phyloP scores from a whole-genome alignment of 202 grass and related monocot genomes.

The Carex arenaria region DNA sequence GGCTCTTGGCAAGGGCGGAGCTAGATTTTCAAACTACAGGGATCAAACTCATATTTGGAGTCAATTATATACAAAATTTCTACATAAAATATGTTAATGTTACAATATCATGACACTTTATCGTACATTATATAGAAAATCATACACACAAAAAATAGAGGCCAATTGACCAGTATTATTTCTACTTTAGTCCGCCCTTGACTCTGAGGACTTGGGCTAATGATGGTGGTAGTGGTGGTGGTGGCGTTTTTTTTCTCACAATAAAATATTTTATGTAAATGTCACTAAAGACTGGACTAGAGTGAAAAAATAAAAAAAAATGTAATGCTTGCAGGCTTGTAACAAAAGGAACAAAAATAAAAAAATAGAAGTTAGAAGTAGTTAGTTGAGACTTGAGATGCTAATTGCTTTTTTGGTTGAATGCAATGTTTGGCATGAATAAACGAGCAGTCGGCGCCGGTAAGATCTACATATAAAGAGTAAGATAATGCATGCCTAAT shows the following conservation, averaged over 20 bases:
- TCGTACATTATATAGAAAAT: too few relatives aligned
- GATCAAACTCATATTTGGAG: too few relatives aligned
- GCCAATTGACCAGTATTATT: too few relatives aligned
- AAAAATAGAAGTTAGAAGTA: neutral
- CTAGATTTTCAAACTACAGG: too few relatives aligned
- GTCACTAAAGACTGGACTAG: neutral
- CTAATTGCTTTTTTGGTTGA: neutral
- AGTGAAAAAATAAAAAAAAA: neutral
- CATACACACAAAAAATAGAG: too few relatives aligned
- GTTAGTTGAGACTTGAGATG: neutral
- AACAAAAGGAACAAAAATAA: neutral
- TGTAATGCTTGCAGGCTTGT: neutral
- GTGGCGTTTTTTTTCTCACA: neutral
- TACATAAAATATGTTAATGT: too few relatives aligned
- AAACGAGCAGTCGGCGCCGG: slow-evolving; percentile 10
- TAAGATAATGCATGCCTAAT: slow-evolving; percentile 1
- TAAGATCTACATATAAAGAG: neutral
- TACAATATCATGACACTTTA: too few relatives aligned
- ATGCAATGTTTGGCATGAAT: neutral
- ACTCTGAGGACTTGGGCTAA: too few relatives aligned
- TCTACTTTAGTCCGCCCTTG: too few relatives aligned
- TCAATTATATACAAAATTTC: too few relatives aligned
- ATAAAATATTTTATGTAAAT: neutral
- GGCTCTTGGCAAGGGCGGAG: neutral
- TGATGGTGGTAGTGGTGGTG: neutral